Conservation (phyloP, 176 grass and related monocot genomes). For the Olyra latifolia region DNA sequence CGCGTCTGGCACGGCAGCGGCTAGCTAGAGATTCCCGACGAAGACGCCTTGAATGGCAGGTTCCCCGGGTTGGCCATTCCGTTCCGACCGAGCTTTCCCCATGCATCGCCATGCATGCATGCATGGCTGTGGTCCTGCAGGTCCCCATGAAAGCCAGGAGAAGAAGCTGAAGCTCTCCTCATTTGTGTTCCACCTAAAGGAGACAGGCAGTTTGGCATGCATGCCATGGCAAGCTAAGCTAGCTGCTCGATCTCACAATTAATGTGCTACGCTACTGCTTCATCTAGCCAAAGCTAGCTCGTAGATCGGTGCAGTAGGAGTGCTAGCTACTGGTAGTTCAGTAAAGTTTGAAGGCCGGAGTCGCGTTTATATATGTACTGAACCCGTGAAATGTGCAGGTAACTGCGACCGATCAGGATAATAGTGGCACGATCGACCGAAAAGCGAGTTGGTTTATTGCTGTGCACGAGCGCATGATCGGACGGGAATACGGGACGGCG, state of each 20-base stretch:
- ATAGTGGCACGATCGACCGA: neutral
- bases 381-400: too few species aligned
- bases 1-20: conserved; percentile 30
- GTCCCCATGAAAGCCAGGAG: conserved; percentile 32
- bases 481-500: too few species aligned
- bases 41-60: conserved; percentile 1
- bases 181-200: conserved; percentile 12
- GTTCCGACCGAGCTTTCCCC: conserved; percentile 25
- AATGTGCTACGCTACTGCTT: neutral
- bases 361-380: too few species aligned
- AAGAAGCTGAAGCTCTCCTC: neutral
- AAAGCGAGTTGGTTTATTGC: too few species aligned
- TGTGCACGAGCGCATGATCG: too few species aligned
- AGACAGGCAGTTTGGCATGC: neutral
- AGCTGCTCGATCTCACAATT: too few species aligned
- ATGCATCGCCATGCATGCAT: conserved; percentile 11
- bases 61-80: conserved; percentile 24
- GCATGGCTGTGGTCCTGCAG: neutral
- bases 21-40: conserved; percentile 37
- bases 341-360: too few species aligned
- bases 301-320: neutral
- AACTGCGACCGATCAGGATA: too few species aligned
- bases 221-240: neutral
- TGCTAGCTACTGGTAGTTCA: too few species aligned
- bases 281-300: neutral